phyloP scores from a whole-genome alignment of 306 rosid genomes.

The Begonia loranthoides region DNA sequence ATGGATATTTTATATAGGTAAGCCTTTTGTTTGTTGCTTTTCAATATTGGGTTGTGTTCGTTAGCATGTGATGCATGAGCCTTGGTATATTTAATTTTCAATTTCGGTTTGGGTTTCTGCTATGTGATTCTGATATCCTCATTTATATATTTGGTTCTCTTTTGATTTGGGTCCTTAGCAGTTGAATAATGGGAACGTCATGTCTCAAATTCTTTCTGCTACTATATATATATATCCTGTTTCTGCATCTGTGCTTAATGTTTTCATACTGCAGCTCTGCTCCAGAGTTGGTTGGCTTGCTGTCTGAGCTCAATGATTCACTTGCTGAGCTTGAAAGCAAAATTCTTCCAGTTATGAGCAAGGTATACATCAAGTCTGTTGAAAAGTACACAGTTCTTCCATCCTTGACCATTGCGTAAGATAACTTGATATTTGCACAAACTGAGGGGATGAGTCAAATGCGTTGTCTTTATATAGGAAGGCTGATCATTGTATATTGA shows the following conservation, averaged over 20 bases:
- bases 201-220: background rate
- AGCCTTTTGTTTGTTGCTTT: constrained; percentile 1
- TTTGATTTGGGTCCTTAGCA: no score
- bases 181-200: no score
- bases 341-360: constrained; percentile 53
- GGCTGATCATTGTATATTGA: no score
- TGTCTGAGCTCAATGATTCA: constrained; percentile 66
- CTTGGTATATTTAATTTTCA: no score
- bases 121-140: no score
- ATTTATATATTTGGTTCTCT: no score
- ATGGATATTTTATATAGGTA: constrained; percentile 51
- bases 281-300: constrained; percentile 67
- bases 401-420: constrained; percentile 8
- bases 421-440: background rate
- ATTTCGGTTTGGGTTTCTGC: no score
- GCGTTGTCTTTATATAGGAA: no score
- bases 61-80: background rate
- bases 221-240: background rate
- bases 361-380: constrained; percentile 23
- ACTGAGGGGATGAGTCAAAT: no score
- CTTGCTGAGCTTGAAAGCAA: constrained; percentile 48
- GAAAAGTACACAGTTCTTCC: constrained; percentile 4
- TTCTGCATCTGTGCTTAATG: constrained; percentile 7
- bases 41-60: background rate
- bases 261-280: constrained; percentile 51